Base-by-base conservation (phyloP, 2,329 filamentous ascomycete species). In the Phyllosticta citribraziliensis region DNA sequence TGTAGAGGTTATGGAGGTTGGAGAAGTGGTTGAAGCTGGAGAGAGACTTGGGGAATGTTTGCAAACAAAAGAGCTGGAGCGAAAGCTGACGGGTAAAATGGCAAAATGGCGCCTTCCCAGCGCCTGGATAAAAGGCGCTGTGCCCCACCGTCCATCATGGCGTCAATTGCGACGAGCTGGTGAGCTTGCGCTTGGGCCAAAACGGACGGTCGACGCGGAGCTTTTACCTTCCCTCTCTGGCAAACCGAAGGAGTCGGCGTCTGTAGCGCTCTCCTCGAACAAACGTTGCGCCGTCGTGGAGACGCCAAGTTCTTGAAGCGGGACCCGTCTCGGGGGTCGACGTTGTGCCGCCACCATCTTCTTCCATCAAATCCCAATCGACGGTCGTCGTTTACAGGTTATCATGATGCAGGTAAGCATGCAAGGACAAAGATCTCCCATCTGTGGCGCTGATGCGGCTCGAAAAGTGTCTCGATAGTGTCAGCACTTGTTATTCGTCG, bases 51-150 rank as follows among this genome's bases (percentile, higher is more conserved):
- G 57, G 52, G 5, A 12, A 22, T 30, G 40, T 24, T 33, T 30
- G 47, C 33, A 52, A 24, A 30, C 52, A n/a, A 27, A 24, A n/a
- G 12, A 40, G 22, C 14, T 58, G 47, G 27, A 53, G 50, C 30
- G 51, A n/a, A 10, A 11, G 22, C 19, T n/a, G 11, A 25, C 11
- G 30, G 33, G 58, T 11, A 56, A 56, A 55, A 52, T 56, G 58
- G 58, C 58, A 60, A 52, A 60, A 60, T 56, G 52, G 33, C 58
- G 25, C 35, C 58, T 55, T 55, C 35, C 52, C 58, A 52, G n/a
- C 55, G 24, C 51, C 53, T 53, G 33, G 52, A 55, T 20, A 24
- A 33, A 24, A 51, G n/a, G 14, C 33, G 53, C 52, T 56, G 24
- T 35, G 58, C 40, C 58, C 40, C 40, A 40, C 35, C 53, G 56